A percentile compares a stretch with the other conserved stretches of the same genome.
These are phyloP conservation scores for Aphanomyces cochlioides DNA, from an alignment of 352 stramenopile genomes.

Conservation along the genomic window DNA sequence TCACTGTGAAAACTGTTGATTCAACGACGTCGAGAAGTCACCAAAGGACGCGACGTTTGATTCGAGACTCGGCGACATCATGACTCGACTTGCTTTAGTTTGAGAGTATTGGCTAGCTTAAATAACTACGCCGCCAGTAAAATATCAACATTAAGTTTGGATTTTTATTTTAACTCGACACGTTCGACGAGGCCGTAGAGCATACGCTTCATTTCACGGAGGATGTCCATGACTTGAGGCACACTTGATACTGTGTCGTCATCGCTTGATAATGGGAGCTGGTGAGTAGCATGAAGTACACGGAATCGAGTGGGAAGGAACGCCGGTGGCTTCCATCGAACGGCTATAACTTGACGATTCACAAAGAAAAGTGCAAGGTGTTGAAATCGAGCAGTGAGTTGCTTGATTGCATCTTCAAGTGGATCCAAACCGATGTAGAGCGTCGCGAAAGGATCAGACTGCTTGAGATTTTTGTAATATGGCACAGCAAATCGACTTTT, in stretches of 20 bases:
- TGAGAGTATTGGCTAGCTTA: too few species aligned
- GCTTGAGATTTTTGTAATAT: conserved; percentile 83
- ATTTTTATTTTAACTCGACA: conserved; percentile 13
- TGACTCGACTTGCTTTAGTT: too few species aligned
- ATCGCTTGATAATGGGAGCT: conserved; percentile 43
- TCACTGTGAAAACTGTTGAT: too few species aligned
- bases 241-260: conserved; percentile 25
- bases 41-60: too few species aligned
- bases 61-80: too few species aligned
- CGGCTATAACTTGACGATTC: conserved; percentile 59
- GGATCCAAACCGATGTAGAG: conserved; percentile 75
- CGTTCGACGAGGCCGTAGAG: conserved; percentile 10
- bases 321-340: conserved; percentile 75
- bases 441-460: conserved; percentile 42
- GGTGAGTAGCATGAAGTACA: conserved; percentile 60
- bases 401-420: conserved; percentile 55
- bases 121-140: too few species aligned
- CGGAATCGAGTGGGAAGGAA: conserved; percentile 80
- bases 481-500: conserved; percentile 33
- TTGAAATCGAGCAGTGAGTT: conserved; percentile 54
- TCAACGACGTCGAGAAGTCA: too few species aligned
- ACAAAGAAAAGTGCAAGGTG: conserved; percentile 79
- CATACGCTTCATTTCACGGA: conserved; percentile 16
- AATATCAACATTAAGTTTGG: too few species aligned
- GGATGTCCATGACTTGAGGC: conserved; percentile 1